Evolutionary conservation across 2,329 filamentous ascomycete genomes (phyloP).

Genomic region (Talaromyces pinophilus): DNA sequence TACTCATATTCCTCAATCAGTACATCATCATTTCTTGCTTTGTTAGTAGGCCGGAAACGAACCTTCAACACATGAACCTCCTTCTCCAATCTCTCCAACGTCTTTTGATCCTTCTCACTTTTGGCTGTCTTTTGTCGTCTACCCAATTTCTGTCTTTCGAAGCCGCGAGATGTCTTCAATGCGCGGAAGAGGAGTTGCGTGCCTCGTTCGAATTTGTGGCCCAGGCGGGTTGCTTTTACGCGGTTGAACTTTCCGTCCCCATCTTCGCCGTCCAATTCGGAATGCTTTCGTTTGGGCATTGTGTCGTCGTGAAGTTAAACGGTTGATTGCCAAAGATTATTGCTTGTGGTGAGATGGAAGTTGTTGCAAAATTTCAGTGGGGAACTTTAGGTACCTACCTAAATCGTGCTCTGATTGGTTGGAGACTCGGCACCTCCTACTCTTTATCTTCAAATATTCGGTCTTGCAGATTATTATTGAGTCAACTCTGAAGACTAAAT

Average conservation of each 20-base stretch:
- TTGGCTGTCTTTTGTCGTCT: constrained; percentile 59
- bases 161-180: constrained; percentile 60
- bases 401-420: constrained; percentile 10
- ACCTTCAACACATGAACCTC: constrained; percentile 62
- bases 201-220: constrained; percentile 52
- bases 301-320: background rate
- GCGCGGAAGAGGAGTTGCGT: constrained; percentile 54
- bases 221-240: constrained; percentile 43
- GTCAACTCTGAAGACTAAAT: background rate
- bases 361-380: constrained; percentile 15
- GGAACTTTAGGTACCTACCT: background rate
- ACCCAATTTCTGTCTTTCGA: constrained; percentile 65
- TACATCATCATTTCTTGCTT: background rate
- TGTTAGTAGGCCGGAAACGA: constrained; percentile 17
- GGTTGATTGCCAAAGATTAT: too few relatives aligned
- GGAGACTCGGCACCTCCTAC: background rate
- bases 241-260: constrained; percentile 32
- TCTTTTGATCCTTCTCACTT: constrained; percentile 44
- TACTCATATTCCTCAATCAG: constrained; percentile 27
- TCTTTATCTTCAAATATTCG: background rate
- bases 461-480: background rate
- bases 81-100: constrained; percentile 50
- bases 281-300: constrained; percentile 47
- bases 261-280: constrained; percentile 34
- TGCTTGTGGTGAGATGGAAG: background rate